Evolutionary conservation across 2,329 filamentous ascomycete species (phyloP), one percentile per base, ranked within the genome.

Genomic region (Trichoderma pleuroti): DNA sequence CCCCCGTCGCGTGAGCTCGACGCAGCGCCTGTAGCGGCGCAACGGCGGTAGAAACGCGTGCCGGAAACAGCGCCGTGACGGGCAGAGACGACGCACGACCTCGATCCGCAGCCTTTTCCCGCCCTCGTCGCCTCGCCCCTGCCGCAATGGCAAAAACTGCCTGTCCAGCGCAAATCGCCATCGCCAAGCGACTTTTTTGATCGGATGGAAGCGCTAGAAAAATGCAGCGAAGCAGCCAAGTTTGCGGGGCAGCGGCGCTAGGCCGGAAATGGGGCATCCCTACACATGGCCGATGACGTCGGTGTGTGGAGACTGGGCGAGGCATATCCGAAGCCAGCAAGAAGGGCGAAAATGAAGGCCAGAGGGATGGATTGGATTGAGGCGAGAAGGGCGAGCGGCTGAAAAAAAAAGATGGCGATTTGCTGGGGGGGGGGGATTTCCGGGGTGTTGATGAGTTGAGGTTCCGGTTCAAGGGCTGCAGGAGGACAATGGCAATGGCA

Each of bases 131-230:
- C 26, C 26, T n/a, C 28, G 26, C 14, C 16, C 16, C 26, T 30
- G 54, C 36, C 16, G 36, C 56, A 61, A 68, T 28, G 26, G 26
- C 26, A 28, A 28, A 28, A 28, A 28, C 61, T 32, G 65, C 52
- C 49, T 7, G 28, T 12, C 46, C 21, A 11, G 28, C 39, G 54
- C 65, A 61, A 68, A 36, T 36, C 65, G 56, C 52, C 28, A 61
- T 60, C 28, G 54, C 65, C 56, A 68, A 60, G 56, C 56, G 56
- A 36, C 56, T 68, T 18, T 68, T 18, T 18, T 61, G 56, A 60
- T 68, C 65, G 56, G 56, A 68, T 68, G 28, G 65, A 68, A 68
- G 65, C 65, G 65, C 65, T 68, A 68, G 65, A 68, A 68, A 68
- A 68, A 68, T 61, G 65, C 65, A 68, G 65, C 65, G 65, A 68